Percentiles rank a stretch among this genome's conserved stretches.
Conservation (phyloP, 148 eudicot genomes). For the Rhododendron simsii region DNA sequence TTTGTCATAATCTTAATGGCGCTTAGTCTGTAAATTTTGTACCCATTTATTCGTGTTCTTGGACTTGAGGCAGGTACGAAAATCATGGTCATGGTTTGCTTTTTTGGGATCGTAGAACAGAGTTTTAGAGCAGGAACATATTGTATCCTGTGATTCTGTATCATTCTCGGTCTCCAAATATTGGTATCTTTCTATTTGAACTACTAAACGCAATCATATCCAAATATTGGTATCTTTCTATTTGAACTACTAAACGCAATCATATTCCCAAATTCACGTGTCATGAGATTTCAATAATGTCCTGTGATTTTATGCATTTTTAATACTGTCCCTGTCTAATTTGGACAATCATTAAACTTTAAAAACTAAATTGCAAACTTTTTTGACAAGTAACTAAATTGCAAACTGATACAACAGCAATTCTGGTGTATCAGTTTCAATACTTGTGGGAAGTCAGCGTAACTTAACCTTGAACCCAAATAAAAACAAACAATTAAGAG, state of each 20-base stretch:
- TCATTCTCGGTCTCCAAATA: background rate
- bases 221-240: background rate
- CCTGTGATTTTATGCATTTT: too few relatives aligned
- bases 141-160: constrained; percentile 36
- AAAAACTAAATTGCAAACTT: too few relatives aligned
- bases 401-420: too few relatives aligned
- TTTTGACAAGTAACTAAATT: too few relatives aligned
- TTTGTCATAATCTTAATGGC: constrained; percentile 34
- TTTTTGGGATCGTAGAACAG: constrained; percentile 56
- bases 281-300: too few relatives aligned
- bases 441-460: too few relatives aligned
- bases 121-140: constrained; percentile 42
- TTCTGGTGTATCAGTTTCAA: too few relatives aligned
- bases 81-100: constrained; percentile 53
- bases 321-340: too few relatives aligned
- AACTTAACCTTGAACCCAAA: too few relatives aligned
- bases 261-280: background rate
- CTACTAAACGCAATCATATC: background rate
- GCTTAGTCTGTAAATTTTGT: constrained; percentile 39
- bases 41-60: constrained; percentile 55
- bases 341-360: too few relatives aligned
- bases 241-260: background rate
- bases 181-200: background rate
- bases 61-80: constrained; percentile 33
- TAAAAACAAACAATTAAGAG: too few relatives aligned